A percentile compares a stretch with the other conserved stretches of the same genome.
These are phyloP conservation scores for Strobilomyces confusus DNA, from an alignment of 768 basidiomycete species.

Conservation along the genomic window DNA sequence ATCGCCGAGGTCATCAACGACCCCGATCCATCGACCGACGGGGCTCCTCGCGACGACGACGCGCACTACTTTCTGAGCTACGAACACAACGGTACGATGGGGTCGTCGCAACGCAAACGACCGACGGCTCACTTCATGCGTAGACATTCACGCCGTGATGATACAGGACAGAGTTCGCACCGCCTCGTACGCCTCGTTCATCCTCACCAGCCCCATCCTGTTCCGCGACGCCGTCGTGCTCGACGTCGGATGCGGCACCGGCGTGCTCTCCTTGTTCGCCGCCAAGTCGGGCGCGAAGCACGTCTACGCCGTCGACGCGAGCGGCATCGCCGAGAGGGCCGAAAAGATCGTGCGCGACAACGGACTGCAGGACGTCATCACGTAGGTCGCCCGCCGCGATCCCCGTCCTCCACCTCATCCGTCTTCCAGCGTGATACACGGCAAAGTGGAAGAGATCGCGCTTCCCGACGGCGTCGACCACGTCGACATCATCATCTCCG, in stretches of 20 bases:
- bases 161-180: slow-evolving; percentile 94
- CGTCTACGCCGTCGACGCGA: slow-evolving; percentile 91
- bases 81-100: slow-evolving; percentile 67
- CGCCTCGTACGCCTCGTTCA: slow-evolving; percentile 88
- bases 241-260: slow-evolving; percentile 95
- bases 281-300: slow-evolving; percentile 86
- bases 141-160: slow-evolving; percentile 96
- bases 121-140: not conserved
- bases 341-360: slow-evolving; percentile 76
- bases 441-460: slow-evolving; percentile 84
- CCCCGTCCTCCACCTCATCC: not conserved
- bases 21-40: slow-evolving; percentile 21
- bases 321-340: slow-evolving; percentile 75
- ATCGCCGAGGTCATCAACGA: slow-evolving; percentile 43
- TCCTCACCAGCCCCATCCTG: slow-evolving; percentile 72
- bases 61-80: slow-evolving; percentile 93
- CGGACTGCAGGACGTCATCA: slow-evolving; percentile 67
- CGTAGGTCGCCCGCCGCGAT: slow-evolving; percentile 31
- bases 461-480: slow-evolving; percentile 68
- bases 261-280: slow-evolving; percentile 87
- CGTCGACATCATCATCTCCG: slow-evolving; percentile 94
- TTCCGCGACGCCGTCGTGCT: slow-evolving; percentile 87
- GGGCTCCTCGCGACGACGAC: slow-evolving; percentile 71
- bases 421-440: slow-evolving; percentile 68
- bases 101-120: too few relatives aligned